Conservation (phyloP, 2,329 filamentous ascomycete species). For the Neofusicoccum kwambonambiense region DNA sequence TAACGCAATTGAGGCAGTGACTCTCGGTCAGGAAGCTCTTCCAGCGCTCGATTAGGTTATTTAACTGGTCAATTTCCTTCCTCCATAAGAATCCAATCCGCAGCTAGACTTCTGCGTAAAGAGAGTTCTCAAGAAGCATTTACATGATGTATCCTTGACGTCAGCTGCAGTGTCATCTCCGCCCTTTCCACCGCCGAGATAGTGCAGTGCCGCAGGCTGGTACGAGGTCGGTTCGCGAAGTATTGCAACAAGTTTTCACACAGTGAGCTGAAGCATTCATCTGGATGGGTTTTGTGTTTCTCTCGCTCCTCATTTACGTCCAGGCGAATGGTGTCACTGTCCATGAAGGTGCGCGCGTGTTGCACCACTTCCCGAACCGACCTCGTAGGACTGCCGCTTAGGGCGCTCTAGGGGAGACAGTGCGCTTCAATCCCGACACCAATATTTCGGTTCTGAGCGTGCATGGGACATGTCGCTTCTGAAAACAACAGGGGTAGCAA, state of each 20-base stretch:
- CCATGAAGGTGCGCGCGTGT: too few relatives aligned
- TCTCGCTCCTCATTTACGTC: too few relatives aligned
- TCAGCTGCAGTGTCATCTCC: not conserved
- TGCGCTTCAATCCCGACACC: not conserved
- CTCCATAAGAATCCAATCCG: not conserved
- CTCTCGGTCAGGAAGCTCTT: not conserved
- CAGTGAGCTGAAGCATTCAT: too few relatives aligned
- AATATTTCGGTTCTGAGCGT: not conserved
- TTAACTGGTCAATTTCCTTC: conserved; percentile 14
- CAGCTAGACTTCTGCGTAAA: not conserved
- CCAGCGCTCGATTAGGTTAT: conserved; percentile 11
- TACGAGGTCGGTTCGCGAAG: too few relatives aligned
- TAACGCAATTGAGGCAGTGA: conserved; percentile 14
- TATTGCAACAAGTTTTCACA: too few relatives aligned
- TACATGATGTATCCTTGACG: not conserved
- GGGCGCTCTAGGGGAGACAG: not conserved
- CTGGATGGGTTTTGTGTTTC: too few relatives aligned
- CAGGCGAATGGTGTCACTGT: too few relatives aligned
- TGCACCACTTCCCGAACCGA: too few relatives aligned
- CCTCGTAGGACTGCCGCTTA: not conserved
- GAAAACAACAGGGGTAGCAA: conserved; percentile 2
- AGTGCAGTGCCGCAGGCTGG: not conserved
- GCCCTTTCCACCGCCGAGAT: not conserved
- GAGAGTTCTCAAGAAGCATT: not conserved
- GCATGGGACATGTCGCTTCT: conserved; percentile 10